Evolutionary conservation across 257 asterid species (phyloP).

Genomic region (Eucommia ulmoides): DNA sequence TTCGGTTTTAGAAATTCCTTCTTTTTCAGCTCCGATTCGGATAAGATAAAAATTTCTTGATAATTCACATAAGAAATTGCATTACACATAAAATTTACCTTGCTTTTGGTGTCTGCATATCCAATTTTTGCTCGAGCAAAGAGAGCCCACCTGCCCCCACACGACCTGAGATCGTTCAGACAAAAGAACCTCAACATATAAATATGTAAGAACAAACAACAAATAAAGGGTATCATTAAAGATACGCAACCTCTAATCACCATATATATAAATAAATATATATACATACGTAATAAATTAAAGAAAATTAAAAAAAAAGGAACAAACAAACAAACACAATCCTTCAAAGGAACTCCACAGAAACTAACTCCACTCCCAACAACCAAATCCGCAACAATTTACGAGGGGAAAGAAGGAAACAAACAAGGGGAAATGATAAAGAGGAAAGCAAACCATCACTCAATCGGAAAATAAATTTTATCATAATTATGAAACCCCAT

Average conservation of each 20-base stretch:
- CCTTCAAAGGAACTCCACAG: constrained; percentile 75
- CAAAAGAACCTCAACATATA: neutral
- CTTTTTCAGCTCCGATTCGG: neutral
- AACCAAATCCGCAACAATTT: constrained; percentile 46
- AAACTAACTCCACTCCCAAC: constrained; percentile 96
- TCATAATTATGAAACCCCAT: constrained; percentile 27
- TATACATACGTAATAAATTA: too few relatives aligned
- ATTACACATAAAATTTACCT: constrained; percentile 30
- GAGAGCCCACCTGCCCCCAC: constrained; percentile 50
- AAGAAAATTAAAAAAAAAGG: constrained; percentile 18
- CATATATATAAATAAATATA: too few relatives aligned
- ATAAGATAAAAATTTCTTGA: neutral
- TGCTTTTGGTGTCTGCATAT: constrained; percentile 78
- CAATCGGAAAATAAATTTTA: constrained; percentile 23
- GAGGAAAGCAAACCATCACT: constrained; percentile 18
- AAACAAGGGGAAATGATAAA: constrained; percentile 6
- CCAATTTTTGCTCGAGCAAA: constrained; percentile 23
- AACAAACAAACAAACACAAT: constrained; percentile 31
- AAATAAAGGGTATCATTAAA: constrained; percentile 11
- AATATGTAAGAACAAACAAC: constrained; percentile 8
- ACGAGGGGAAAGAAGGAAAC: constrained; percentile 11
- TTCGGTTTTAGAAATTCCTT: neutral
- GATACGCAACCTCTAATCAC: constrained; percentile 23
- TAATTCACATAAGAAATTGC: neutral
- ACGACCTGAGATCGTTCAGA: constrained; percentile 29